phyloP scores from a whole-genome alignment of 257 asterid species.

The Leonotis leonurus region DNA sequence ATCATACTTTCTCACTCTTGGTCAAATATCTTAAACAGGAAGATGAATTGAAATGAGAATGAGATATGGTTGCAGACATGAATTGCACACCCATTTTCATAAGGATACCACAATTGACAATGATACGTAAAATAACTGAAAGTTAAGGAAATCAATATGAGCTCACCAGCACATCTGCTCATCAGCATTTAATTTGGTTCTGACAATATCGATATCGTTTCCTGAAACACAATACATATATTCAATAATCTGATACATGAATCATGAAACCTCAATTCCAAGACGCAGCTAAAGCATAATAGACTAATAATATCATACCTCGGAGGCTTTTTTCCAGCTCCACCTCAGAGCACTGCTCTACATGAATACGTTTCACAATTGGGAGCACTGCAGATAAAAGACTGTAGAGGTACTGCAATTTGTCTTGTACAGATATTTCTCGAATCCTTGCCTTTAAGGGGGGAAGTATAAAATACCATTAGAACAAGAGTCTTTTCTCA shows the following conservation, averaged over 20 bases:
- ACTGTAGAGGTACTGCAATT: slow-evolving; percentile 79
- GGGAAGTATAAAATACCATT: slow-evolving; percentile 5
- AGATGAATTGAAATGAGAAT: slow-evolving; percentile 11
- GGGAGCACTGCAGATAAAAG: slow-evolving; percentile 92
- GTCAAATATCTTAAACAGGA: not conserved
- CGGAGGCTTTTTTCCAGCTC: slow-evolving; percentile 73
- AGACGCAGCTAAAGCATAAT: slow-evolving; percentile 17
- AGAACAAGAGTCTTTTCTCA: slow-evolving; percentile 7
- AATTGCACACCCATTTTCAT: slow-evolving; percentile 11
- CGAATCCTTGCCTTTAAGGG: slow-evolving; percentile 66
- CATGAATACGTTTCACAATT: slow-evolving; percentile 66
- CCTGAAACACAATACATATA: slow-evolving; percentile 43
- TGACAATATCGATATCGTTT: slow-evolving; percentile 69
- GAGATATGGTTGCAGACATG: not conserved
- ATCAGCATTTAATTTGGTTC: slow-evolving; percentile 88
- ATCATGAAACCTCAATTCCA: not conserved
- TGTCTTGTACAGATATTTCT: slow-evolving; percentile 72
- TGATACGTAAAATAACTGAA: not conserved
- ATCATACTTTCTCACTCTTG: not conserved
- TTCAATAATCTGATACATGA: slow-evolving; percentile 12
- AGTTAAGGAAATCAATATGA: slow-evolving; percentile 11
- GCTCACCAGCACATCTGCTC: slow-evolving; percentile 99
- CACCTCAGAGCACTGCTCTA: slow-evolving; percentile 77
- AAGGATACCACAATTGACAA: not conserved
- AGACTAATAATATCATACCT: slow-evolving; percentile 44